Base-by-base conservation (phyloP, 257 asterid species). In the Solanum lignicaule region DNA sequence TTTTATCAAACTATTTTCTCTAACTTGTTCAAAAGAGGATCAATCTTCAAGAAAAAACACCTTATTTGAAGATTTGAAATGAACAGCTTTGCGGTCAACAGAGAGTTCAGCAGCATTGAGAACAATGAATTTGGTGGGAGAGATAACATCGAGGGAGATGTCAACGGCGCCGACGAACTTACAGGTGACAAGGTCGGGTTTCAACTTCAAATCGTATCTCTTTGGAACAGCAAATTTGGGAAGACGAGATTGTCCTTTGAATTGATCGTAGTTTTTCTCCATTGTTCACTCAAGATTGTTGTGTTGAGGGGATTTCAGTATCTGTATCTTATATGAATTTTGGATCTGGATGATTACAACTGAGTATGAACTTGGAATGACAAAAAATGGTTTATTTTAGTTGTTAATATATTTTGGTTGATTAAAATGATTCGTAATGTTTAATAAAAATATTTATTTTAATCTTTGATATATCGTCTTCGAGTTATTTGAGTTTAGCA, bases 71-170 rank as follows among this genome's bases (percentile, higher is more conserved):
- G 95, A 90, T 6, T 89, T 87, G 89, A 97, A 97, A 32, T 86
- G 88, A 86, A 95, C 97, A 69, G 94, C 91, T 35, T 88, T 91
- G 72, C 95, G 91, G 65, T 66, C 90, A 82, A 97, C 90, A 81
- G 97, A 87, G 84, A 96, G 95, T 33, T 96, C 99, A 46, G 98
- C 91, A 43, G 98, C 98, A 89, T 96, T 97, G 88, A 97, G 94
- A 86, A 97, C 98, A 82, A 97, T 94, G 88, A 93, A 91, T 87
- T 95, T 94, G 83, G 98, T 95, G 25, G 86, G 94, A 10, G 98
- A 87, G 18, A 95, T 91, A 29, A 97, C 95, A 52, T 93, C 93
- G 76, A 95, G 92, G 85, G 98, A 87, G 88, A 97, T 93, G 48
- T 89, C 90, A 74, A 94, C 98, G 88, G 91, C 72, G 90, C 99